A percentile compares a stretch with the other conserved stretches of the same genome.
phyloP scores from a whole-genome alignment of 2,329 filamentous ascomycete species.

The Pseudopyricularia javanii region DNA sequence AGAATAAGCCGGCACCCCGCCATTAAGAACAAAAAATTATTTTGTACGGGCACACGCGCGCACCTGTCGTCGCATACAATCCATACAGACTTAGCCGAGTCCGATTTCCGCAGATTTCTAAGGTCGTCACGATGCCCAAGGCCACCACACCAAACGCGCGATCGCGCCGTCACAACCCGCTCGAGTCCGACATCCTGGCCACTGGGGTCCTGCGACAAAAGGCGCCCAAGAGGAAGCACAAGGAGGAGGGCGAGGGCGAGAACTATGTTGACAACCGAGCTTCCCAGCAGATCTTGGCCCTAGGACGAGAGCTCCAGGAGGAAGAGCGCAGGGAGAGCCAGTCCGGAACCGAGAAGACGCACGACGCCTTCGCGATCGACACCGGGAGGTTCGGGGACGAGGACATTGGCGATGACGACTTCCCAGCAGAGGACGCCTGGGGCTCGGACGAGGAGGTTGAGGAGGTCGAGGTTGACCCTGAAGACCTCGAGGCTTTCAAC shows the following conservation, averaged over 20 bases:
- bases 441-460: slow-evolving; percentile 65
- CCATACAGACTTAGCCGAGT: neutral
- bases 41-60: neutral
- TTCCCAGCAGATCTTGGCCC: slow-evolving; percentile 76
- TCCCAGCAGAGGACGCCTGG: slow-evolving; percentile 56
- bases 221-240: slow-evolving; percentile 57
- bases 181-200: slow-evolving; percentile 75
- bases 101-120: neutral
- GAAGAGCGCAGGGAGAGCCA: slow-evolving; percentile 41
- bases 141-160: slow-evolving; percentile 47
- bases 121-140: slow-evolving; percentile 59
- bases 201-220: slow-evolving; percentile 61
- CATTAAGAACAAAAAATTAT: slow-evolving; percentile 2
- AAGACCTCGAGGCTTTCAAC: slow-evolving; percentile 82
- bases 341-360: slow-evolving; percentile 25
- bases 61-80: neutral
- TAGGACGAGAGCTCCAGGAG: slow-evolving; percentile 78
- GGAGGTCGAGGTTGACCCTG: slow-evolving; percentile 72
- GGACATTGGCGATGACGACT: slow-evolving; percentile 31
- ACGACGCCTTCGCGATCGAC: slow-evolving; percentile 69
- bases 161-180: slow-evolving; percentile 71
- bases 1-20: slow-evolving; percentile 1
- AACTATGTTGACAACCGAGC: slow-evolving; percentile 78
- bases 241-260: slow-evolving; percentile 45
- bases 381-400: slow-evolving; percentile 45